Evolutionary conservation across 176 grass and related monocot species (phyloP).

Genomic region (Carex littledalei): DNA sequence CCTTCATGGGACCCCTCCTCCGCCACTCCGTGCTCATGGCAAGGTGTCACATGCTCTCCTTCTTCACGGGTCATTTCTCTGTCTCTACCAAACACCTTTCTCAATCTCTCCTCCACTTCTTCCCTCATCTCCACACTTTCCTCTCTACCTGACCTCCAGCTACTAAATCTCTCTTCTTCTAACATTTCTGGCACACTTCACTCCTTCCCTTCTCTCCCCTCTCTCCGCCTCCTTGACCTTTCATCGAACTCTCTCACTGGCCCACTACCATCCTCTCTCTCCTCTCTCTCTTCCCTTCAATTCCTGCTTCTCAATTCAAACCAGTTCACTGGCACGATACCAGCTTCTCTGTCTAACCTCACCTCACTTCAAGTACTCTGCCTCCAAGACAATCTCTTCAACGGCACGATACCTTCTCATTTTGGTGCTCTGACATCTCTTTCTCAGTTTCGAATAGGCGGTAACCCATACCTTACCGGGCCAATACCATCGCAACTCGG

Average conservation of each 20-base stretch:
- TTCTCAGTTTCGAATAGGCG: constrained; percentile 79
- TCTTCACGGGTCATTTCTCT: constrained; percentile 77
- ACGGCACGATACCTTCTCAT: constrained; percentile 69
- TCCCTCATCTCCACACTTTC: constrained; percentile 52
- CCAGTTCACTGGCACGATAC: constrained; percentile 55
- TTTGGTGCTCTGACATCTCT: constrained; percentile 70
- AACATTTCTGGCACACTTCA: constrained; percentile 76
- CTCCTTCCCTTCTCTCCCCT: constrained; percentile 38
- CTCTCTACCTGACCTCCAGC: constrained; percentile 61
- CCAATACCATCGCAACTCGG: constrained; percentile 60
- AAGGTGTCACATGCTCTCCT: constrained; percentile 86
- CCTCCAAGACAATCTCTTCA: constrained; percentile 89
- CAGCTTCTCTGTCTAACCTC: constrained; percentile 59
- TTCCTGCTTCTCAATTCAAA: constrained; percentile 92
- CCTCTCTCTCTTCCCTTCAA: constrained; percentile 54
- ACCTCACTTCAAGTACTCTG: constrained; percentile 79
- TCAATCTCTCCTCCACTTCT: constrained; percentile 59
- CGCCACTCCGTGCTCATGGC: constrained; percentile 73
- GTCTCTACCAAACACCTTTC: constrained; percentile 79
- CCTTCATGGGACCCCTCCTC: constrained; percentile 71
- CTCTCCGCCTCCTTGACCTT: constrained; percentile 80
- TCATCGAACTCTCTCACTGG: constrained; percentile 78
- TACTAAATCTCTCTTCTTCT: constrained; percentile 88
- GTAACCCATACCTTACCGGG: constrained; percentile 55
- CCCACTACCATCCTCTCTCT: constrained; percentile 45